A percentile compares a stretch with the other conserved stretches of the same genome.
These are phyloP conservation scores for Ceratocystis huliohia DNA, from an alignment of 2,329 filamentous ascomycete genomes.

Conservation along the genomic window DNA sequence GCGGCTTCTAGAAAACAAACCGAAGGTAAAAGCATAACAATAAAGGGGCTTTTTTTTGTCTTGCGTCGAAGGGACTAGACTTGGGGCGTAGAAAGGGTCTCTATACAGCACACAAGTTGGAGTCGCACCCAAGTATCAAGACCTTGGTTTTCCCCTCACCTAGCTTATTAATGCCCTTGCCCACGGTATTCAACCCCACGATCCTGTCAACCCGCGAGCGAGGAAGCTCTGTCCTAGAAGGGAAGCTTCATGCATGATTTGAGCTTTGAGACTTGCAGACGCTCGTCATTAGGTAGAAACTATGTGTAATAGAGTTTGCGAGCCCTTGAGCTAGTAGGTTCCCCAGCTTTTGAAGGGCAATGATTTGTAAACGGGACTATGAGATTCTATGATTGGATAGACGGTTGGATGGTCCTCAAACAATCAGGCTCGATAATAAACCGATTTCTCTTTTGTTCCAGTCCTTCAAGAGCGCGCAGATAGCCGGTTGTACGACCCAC, in stretches of 20 bases:
- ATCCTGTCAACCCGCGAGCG: not conserved
- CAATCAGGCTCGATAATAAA: not conserved
- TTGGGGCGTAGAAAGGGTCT: not conserved
- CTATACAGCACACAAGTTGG: not conserved
- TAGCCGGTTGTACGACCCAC: conserved; percentile 5
- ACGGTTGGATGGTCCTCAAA: not conserved
- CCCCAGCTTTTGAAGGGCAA: conserved; percentile 11
- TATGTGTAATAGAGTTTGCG: conserved; percentile 13
- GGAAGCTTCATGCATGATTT: not conserved
- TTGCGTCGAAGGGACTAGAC: not conserved
- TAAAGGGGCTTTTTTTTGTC: not conserved
- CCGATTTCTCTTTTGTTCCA: not conserved
- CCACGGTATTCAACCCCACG: not conserved
- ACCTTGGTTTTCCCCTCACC: not conserved
- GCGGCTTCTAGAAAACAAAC: not conserved
- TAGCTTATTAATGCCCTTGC: not conserved
- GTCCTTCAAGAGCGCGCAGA: not conserved
- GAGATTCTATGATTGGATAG: not conserved
- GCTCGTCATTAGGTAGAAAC: conserved; percentile 1
- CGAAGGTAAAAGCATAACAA: not conserved
- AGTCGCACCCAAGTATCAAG: not conserved
- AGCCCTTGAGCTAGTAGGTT: not conserved
- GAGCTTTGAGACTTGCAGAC: not conserved
- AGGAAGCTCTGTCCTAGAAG: not conserved
- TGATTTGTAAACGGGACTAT: not conserved